A percentile compares a stretch with the other conserved stretches of the same genome.
phyloP scores from a whole-genome alignment of 352 stramenopile species.

The Pythium sukuiense region DNA sequence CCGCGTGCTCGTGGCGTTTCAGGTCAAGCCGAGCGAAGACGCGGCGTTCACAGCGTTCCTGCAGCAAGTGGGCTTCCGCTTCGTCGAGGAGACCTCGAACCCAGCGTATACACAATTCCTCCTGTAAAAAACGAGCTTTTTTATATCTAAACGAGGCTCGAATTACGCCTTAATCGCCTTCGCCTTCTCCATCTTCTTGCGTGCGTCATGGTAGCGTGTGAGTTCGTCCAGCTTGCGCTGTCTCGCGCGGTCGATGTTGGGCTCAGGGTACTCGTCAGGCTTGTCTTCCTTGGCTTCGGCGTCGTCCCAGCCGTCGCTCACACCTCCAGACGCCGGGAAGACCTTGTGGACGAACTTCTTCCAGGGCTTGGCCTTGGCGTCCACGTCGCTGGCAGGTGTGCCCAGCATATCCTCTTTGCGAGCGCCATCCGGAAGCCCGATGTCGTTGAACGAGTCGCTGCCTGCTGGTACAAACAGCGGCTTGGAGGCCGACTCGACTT shows the following conservation, averaged over 20 bases:
- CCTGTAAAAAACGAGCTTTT: conserved; percentile 41
- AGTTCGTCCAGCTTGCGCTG: conserved; percentile 79
- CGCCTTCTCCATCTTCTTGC: conserved; percentile 53
- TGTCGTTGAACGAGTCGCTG: conserved; percentile 73
- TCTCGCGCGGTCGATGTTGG: conserved; percentile 66
- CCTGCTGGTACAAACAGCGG: conserved; percentile 71
- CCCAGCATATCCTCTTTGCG: conserved; percentile 46
- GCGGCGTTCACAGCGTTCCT: conserved; percentile 66
- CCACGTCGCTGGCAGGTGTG: conserved; percentile 41
- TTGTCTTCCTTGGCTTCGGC: conserved; percentile 30
- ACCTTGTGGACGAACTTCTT: conserved; percentile 66
- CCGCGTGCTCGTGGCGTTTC: conserved; percentile 95
- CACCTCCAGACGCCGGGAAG: conserved; percentile 47
- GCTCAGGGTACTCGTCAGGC: conserved; percentile 53
- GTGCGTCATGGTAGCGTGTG: conserved; percentile 56
- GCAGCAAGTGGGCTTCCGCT: conserved; percentile 69
- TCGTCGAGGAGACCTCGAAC: conserved; percentile 85
- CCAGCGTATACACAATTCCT: conserved; percentile 79
- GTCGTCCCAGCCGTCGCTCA: conserved; percentile 34
- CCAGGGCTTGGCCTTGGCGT: conserved; percentile 70
- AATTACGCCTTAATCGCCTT: conserved; percentile 35
- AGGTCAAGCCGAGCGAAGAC: conserved; percentile 78
- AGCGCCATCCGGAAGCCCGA: conserved; percentile 61
- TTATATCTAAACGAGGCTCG: background rate
- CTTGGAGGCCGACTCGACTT: conserved; percentile 59